Percentiles rank a stretch among this genome's conserved stretches.
Conservation (phyloP, 805 yeast genomes). For the Candida argentea region DNA sequence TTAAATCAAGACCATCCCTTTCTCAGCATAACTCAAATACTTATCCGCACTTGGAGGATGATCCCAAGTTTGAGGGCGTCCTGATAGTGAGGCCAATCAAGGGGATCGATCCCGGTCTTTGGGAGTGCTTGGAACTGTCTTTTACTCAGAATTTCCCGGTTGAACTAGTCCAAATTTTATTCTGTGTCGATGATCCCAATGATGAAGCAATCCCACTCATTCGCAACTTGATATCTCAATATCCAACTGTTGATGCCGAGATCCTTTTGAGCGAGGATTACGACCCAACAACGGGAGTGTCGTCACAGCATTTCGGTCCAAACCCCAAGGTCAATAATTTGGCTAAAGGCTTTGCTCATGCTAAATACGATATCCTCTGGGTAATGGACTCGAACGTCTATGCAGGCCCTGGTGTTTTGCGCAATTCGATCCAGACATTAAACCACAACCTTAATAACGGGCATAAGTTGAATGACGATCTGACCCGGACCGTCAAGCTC, state of each 20-base stretch:
- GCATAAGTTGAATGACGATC: constrained; percentile 11
- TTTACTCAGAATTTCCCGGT: constrained; percentile 59
- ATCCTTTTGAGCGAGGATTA: constrained; percentile 33
- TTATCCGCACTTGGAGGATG: constrained; percentile 4
- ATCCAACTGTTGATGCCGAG: constrained; percentile 49
- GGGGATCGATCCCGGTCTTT: constrained; percentile 73
- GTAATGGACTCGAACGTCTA: constrained; percentile 79
- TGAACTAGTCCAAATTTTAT: constrained; percentile 52
- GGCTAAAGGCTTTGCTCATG: constrained; percentile 65
- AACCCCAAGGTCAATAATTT: constrained; percentile 85
- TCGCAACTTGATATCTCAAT: constrained; percentile 35
- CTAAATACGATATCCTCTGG: constrained; percentile 72
- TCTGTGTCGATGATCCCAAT: constrained; percentile 55
- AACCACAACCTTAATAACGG: constrained; percentile 46
- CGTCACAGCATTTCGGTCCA: constrained; percentile 58
- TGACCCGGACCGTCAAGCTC: constrained; percentile 40
- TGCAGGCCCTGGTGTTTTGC: constrained; percentile 55
- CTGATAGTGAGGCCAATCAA: constrained; percentile 75
- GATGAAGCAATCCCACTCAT: constrained; percentile 64
- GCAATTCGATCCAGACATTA: constrained; percentile 50
- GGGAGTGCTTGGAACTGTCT: constrained; percentile 55
- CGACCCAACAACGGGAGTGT: constrained; percentile 5
- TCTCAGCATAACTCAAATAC: too few relatives aligned
- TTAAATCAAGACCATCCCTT: constrained; percentile 15
- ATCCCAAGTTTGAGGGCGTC: constrained; percentile 34